Percentiles rank a stretch among this genome's conserved stretches.
phyloP scores from a whole-genome alignment of 1,284 basidiomycete species.

The Cerioporus squamosus region DNA sequence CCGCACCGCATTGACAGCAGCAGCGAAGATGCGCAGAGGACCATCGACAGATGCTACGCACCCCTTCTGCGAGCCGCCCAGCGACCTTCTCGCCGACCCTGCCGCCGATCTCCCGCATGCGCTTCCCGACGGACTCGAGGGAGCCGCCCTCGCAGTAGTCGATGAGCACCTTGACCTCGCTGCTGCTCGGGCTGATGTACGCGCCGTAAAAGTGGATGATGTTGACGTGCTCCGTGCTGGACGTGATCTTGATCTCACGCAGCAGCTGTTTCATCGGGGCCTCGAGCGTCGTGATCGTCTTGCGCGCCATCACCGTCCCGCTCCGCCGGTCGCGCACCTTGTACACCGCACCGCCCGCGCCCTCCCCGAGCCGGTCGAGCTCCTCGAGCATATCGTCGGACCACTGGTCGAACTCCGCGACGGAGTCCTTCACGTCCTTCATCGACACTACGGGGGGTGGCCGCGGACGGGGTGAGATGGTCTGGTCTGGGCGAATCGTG shows the following conservation, averaged over 20 bases:
- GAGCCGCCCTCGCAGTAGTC: constrained; percentile 91
- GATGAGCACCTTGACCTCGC: constrained; percentile 96
- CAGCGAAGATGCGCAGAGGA: constrained; percentile 6
- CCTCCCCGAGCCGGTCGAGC: constrained; percentile 85
- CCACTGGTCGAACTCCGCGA: constrained; percentile 51
- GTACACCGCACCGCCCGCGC: constrained; percentile 94
- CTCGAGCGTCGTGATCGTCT: constrained; percentile 94
- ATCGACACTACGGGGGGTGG: constrained; percentile 34
- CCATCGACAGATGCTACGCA: constrained; percentile 35
- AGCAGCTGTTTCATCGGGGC: constrained; percentile 93
- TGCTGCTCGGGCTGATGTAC: constrained; percentile 91
- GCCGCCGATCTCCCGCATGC: constrained; percentile 81
- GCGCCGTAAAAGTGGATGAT: constrained; percentile 95
- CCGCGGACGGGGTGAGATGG: constrained; percentile 33
- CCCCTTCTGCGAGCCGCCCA: constrained; percentile 90
- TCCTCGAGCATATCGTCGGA: constrained; percentile 77
- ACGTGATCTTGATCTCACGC: constrained; percentile 91
- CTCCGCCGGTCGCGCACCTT: constrained; percentile 85
- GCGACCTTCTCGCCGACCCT: constrained; percentile 92
- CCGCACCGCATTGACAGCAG: not conserved
- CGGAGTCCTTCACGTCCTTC: constrained; percentile 38
- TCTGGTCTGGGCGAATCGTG: constrained; percentile 55
- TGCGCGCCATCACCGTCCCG: constrained; percentile 87
- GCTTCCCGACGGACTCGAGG: constrained; percentile 86
- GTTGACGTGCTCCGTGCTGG: constrained; percentile 83